phyloP scores from a whole-genome alignment of 2,329 filamentous ascomycete genomes.

The Purpureocillium takamizusanense region DNA sequence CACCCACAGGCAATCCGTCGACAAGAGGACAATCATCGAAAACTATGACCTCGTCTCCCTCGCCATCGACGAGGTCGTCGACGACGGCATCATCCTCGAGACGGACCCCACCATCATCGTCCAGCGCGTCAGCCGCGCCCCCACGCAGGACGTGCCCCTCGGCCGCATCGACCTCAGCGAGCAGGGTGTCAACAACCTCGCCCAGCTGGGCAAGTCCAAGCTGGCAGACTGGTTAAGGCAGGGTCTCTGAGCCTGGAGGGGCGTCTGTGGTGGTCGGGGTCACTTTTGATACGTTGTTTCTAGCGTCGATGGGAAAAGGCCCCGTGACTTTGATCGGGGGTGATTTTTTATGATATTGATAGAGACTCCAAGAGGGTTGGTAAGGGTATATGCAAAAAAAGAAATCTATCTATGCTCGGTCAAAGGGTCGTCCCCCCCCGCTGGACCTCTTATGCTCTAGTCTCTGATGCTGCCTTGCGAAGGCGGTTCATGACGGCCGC shows the following conservation, averaged over 20 bases:
- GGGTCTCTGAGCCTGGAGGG: conserved; percentile 49
- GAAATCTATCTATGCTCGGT: conserved; percentile 6
- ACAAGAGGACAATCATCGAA: conserved; percentile 96
- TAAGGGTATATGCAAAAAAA: conserved; percentile 7
- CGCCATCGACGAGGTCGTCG: conserved; percentile 89
- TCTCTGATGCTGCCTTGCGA: conserved; percentile 63
- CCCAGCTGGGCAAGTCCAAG: conserved; percentile 88
- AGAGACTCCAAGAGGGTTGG: background rate
- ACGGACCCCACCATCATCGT: conserved; percentile 93
- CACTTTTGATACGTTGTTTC: background rate
- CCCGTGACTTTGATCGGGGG: background rate
- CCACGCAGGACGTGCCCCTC: conserved; percentile 82
- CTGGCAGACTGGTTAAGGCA: conserved; percentile 85
- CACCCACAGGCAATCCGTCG: conserved; percentile 80
- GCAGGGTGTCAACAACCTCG: conserved; percentile 88
- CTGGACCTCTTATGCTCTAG: conserved; percentile 34
- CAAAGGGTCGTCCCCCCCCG: conserved; percentile 1
- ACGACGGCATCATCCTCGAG: conserved; percentile 94
- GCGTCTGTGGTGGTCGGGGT: too few species aligned
- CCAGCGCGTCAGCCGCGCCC: conserved; percentile 84
- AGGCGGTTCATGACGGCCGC: conserved; percentile 81
- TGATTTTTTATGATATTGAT: background rate
- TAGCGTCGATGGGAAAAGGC: background rate
- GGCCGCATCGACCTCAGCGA: conserved; percentile 94
- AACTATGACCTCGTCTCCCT: conserved; percentile 96